These are phyloP conservation scores for Microsporum canis DNA, from an alignment of 2,329 filamentous ascomycete species.

Conservation along the genomic window DNA sequence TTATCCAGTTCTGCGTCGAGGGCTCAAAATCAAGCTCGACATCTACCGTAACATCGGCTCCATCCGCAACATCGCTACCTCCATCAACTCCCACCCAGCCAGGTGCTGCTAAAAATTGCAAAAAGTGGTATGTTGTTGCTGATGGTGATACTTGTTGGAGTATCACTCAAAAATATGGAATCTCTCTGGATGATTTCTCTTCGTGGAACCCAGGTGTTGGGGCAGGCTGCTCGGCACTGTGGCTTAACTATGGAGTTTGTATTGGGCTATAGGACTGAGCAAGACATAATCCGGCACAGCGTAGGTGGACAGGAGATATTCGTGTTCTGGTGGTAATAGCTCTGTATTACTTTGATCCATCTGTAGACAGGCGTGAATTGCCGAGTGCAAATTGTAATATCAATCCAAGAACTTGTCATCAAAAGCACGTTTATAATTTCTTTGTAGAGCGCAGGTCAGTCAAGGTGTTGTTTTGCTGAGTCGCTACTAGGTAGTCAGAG, in stretches of 20 bases:
- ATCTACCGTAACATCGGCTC: too few relatives aligned
- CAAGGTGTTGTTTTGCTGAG: too few relatives aligned
- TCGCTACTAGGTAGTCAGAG: too few relatives aligned
- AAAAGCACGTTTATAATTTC: too few relatives aligned
- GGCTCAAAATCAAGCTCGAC: neutral
- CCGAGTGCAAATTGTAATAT: neutral
- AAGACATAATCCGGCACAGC: neutral
- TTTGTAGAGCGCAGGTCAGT: too few relatives aligned
- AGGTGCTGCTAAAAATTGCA: neutral
- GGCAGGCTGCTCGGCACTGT: neutral
- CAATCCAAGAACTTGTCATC: neutral
- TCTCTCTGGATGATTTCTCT: neutral
- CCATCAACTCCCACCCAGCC: neutral
- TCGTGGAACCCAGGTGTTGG: neutral
- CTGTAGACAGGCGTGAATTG: neutral
- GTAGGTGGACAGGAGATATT: neutral
- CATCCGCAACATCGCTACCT: neutral
- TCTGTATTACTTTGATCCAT: neutral
- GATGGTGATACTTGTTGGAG: neutral
- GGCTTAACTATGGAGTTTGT: neutral
- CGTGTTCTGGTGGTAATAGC: neutral
- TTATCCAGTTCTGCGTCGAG: neutral
- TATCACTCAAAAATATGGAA: neutral
- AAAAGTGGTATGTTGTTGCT: neutral
- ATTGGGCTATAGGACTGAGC: neutral